A percentile compares a stretch with the other conserved stretches of the same genome.
These are phyloP conservation scores for Lathyrus sativus DNA, from an alignment of 306 rosid species.

Conservation along the genomic window DNA sequence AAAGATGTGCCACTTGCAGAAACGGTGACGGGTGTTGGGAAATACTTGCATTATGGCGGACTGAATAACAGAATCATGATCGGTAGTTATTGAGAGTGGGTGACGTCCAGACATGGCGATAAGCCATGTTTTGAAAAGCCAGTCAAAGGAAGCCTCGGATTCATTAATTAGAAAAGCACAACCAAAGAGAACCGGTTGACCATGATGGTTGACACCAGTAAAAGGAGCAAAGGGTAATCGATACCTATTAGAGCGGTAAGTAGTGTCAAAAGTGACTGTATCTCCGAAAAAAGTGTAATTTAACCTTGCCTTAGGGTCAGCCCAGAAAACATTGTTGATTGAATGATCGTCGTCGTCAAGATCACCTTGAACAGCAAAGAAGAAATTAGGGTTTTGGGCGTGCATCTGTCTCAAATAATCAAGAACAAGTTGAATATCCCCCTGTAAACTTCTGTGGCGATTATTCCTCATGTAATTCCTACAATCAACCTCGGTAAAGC, in stretches of 20 bases:
- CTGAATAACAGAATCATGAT: conserved; percentile 81
- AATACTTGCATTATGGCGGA: conserved; percentile 78
- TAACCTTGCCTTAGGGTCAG: conserved; percentile 85
- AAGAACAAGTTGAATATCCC: conserved; percentile 83
- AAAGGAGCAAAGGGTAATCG: conserved; percentile 97
- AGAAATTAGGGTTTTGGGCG: conserved; percentile 74
- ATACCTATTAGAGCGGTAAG: conserved; percentile 94
- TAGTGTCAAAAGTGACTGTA: conserved; percentile 95
- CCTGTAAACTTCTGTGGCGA: conserved; percentile 86
- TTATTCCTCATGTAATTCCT: conserved; percentile 98
- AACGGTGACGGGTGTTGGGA: conserved; percentile 89
- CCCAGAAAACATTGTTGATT: conserved; percentile 84
- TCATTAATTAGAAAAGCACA: conserved; percentile 93
- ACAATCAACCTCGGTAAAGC: conserved; percentile 98
- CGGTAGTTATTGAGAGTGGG: conserved; percentile 92
- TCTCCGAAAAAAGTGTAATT: conserved; percentile 89
- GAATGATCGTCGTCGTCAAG: conserved; percentile 47
- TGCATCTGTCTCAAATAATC: conserved; percentile 92
- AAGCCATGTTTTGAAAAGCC: conserved; percentile 96
- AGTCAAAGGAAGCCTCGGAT: conserved; percentile 85
- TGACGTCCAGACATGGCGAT: conserved; percentile 85
- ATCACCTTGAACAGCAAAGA: conserved; percentile 87
- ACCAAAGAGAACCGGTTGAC: conserved; percentile 95
- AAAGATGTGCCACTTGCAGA: conserved; percentile 99
- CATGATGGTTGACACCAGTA: conserved; percentile 96